Percentiles rank a stretch among this genome's conserved stretches.
Evolutionary conservation across 495 filamentous ascomycete genomes (phyloP).

Genomic region (Trichoderma reesei): DNA sequence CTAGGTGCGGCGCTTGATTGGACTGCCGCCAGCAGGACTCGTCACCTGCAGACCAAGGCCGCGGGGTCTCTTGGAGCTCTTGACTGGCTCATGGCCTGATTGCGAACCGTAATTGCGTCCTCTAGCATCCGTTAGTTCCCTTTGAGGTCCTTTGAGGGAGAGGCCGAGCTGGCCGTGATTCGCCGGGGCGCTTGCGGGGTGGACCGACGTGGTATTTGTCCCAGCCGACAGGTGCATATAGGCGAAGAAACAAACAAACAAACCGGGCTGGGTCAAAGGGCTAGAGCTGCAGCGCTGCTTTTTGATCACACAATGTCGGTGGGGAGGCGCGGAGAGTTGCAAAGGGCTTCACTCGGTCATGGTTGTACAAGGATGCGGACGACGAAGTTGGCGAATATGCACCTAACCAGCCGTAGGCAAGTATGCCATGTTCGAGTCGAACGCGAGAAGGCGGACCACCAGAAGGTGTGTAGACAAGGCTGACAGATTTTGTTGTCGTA

Average conservation of each 20-base stretch:
- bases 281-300: background rate
- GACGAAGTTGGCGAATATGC: background rate
- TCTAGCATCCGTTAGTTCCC: background rate
- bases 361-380: no score
- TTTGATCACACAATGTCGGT: background rate
- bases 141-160: background rate
- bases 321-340: background rate
- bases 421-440: no score
- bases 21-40: conserved; percentile 4
- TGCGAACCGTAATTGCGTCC: background rate
- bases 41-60: conserved; percentile 4
- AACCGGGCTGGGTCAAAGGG: background rate
- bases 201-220: background rate
- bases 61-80: background rate
- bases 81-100: background rate
- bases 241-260: conserved; percentile 7
- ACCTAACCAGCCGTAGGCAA: background rate
- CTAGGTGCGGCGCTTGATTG: conserved; percentile 7
- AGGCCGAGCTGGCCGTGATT: conserved; percentile 5
- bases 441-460: no score
- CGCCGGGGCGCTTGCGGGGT: conserved; percentile 2
- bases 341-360: background rate
- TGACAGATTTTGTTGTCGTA: no score
- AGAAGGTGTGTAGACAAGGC: no score
- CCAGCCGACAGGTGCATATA: conserved; percentile 5